These are phyloP conservation scores for Agrocybe praecox DNA, from an alignment of 768 basidiomycete genomes.

Conservation along the genomic window DNA sequence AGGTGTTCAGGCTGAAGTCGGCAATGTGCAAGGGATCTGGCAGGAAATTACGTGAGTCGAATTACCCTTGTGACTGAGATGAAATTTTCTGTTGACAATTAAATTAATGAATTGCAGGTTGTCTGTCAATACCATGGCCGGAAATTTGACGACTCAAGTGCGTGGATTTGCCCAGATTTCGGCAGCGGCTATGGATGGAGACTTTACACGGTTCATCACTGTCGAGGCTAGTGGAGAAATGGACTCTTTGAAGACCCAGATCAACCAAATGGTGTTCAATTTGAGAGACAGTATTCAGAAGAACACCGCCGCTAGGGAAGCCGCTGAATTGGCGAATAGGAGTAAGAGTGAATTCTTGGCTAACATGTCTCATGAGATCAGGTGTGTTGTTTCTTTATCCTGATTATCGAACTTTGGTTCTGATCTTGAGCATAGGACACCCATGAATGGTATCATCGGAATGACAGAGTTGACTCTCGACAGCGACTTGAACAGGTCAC, in stretches of 20 bases:
- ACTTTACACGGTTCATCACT: slow-evolving; percentile 98
- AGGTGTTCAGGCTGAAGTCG: slow-evolving; percentile 96
- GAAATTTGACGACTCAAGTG: slow-evolving; percentile 96
- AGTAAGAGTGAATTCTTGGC: slow-evolving; percentile 98
- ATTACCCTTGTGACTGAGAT: not conserved
- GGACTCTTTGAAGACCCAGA: slow-evolving; percentile 99
- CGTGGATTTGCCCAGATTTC: slow-evolving; percentile 99
- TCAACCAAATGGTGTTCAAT: slow-evolving; percentile 99
- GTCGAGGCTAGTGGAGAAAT: slow-evolving; percentile 98
- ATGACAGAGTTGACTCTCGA: slow-evolving; percentile 99
- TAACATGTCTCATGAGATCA: slow-evolving; percentile 97
- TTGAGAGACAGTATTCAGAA: slow-evolving; percentile 96
- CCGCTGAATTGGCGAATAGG: slow-evolving; percentile 96
- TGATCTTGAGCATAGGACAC: slow-evolving; percentile 60
- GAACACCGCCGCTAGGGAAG: slow-evolving; percentile 96
- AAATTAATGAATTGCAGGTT: slow-evolving; percentile 48
- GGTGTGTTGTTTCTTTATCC: slow-evolving; percentile 46
- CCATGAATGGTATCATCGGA: slow-evolving; percentile 99
- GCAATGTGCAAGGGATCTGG: slow-evolving; percentile 97
- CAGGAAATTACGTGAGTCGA: slow-evolving; percentile 91
- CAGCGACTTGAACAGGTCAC: slow-evolving; percentile 91
- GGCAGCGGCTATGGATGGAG: slow-evolving; percentile 97
- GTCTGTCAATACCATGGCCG: slow-evolving; percentile 98
- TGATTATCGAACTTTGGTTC: not conserved
- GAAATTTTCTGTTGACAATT: not conserved